Percentiles rank a stretch among this genome's conserved stretches.
These are phyloP conservation scores for Gryganskiella cystojenkinii DNA, from an alignment of 192 early-diverging fungal species.

Conservation along the genomic window DNA sequence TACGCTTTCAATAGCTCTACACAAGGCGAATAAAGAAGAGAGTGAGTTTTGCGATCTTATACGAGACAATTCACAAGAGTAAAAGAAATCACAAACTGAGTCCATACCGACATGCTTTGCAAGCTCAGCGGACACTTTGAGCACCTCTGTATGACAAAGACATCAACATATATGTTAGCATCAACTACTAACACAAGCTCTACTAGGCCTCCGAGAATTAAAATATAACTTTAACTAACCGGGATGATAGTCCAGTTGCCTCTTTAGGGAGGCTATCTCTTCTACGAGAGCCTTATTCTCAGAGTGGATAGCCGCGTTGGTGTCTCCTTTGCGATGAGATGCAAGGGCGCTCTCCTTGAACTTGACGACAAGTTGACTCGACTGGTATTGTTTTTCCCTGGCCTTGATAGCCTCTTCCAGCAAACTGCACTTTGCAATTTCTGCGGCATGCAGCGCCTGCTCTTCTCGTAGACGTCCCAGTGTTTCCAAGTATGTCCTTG, in stretches of 20 bases:
- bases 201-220: too few species aligned
- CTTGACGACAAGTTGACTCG: constrained; percentile 43
- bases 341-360: constrained; percentile 42
- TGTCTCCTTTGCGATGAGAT: constrained; percentile 36
- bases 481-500: constrained; percentile 58
- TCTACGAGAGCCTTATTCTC: constrained; percentile 39
- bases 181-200: too few species aligned
- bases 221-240: constrained; percentile 23
- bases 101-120: too few species aligned
- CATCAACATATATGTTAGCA: too few species aligned
- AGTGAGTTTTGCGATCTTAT: neutral
- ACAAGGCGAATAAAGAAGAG: neutral
- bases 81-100: neutral
- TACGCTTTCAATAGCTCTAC: constrained; percentile 40
- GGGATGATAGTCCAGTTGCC: constrained; percentile 50
- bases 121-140: too few species aligned
- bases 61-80: neutral
- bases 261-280: constrained; percentile 40
- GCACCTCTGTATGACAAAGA: too few species aligned
- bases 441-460: constrained; percentile 60
- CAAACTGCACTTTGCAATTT: constrained; percentile 58
- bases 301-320: constrained; percentile 30
- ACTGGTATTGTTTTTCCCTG: constrained; percentile 41
- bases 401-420: constrained; percentile 51
- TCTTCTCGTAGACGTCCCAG: constrained; percentile 60